phyloP scores from a whole-genome alignment of 306 rosid species.

The Cucurbita argyrosperma region DNA sequence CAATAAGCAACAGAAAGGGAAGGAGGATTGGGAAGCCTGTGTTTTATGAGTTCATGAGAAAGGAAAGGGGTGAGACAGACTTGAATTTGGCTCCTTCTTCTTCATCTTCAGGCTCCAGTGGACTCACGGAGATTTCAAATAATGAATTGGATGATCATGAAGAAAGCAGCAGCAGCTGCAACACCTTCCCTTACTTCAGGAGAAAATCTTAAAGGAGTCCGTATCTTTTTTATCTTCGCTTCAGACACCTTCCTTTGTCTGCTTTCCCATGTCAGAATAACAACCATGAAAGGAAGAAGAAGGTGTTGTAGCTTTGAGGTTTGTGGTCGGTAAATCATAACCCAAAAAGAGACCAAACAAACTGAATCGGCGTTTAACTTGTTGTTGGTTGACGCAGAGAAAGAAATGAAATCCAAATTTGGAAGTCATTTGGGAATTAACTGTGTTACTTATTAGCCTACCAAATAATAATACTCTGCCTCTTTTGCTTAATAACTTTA shows the following conservation, averaged over 20 bases:
- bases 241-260: background rate
- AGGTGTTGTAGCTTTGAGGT: constrained; percentile 4
- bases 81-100: constrained; percentile 25
- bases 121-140: constrained; percentile 42
- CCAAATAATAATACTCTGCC: background rate
- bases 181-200: constrained; percentile 29
- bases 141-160: constrained; percentile 49
- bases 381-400: constrained; percentile 7
- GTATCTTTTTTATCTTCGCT: background rate
- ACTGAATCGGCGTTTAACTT: constrained; percentile 28
- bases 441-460: background rate
- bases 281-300: constrained; percentile 18
- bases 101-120: constrained; percentile 56
- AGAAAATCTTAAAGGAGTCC: constrained; percentile 19
- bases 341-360: constrained; percentile 3
- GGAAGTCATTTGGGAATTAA: background rate
- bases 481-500: background rate
- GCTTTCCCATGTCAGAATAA: constrained; percentile 19
- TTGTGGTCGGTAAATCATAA: constrained; percentile 4
- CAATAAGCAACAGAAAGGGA: background rate
- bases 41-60: constrained; percentile 71
- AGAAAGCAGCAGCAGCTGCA: constrained; percentile 72
- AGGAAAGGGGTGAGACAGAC: constrained; percentile 21
- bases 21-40: constrained; percentile 27
- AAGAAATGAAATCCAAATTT: constrained; percentile 13